phyloP scores from a whole-genome alignment of 352 stramenopile genomes.

The Globisporangium nodosum region DNA sequence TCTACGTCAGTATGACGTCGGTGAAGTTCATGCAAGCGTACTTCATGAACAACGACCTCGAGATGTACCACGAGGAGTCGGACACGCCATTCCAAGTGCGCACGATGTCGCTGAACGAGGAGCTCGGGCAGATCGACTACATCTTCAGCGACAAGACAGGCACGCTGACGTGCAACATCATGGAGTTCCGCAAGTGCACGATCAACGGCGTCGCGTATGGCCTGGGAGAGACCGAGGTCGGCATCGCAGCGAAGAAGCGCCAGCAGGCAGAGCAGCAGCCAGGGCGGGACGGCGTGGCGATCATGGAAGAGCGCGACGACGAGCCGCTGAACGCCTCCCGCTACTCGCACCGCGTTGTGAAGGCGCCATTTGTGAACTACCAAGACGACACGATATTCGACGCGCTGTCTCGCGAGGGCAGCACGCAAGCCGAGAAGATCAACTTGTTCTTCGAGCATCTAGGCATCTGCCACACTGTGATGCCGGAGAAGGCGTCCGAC shows the following conservation, averaged over 20 bases:
- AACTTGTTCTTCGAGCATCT: slow-evolving; percentile 83
- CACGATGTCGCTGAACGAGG: slow-evolving; percentile 92
- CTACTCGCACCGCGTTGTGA: slow-evolving; percentile 46
- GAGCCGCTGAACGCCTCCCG: slow-evolving; percentile 19
- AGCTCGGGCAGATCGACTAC: slow-evolving; percentile 92
- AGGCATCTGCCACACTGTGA: slow-evolving; percentile 95
- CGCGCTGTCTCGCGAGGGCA: slow-evolving; percentile 31
- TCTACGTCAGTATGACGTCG: slow-evolving; percentile 94
- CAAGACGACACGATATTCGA: slow-evolving; percentile 80
- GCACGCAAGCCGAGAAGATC: slow-evolving; percentile 45
- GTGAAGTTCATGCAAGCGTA: slow-evolving; percentile 91
- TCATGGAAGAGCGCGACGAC: slow-evolving; percentile 27
- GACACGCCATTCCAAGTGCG: slow-evolving; percentile 91
- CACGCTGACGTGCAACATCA: slow-evolving; percentile 94
- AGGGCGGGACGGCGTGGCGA: slow-evolving; percentile 15
- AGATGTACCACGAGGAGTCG: slow-evolving; percentile 92
- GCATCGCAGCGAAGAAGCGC: slow-evolving; percentile 61
- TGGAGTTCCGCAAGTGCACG: slow-evolving; percentile 96
- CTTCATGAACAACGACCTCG: slow-evolving; percentile 89
- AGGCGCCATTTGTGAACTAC: slow-evolving; percentile 85
- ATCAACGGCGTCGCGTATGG: slow-evolving; percentile 94
- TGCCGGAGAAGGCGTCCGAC: slow-evolving; percentile 93
- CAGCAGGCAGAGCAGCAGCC: slow-evolving; percentile 35
- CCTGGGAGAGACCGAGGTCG: slow-evolving; percentile 81
- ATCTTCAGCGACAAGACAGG: slow-evolving; percentile 95